Base-by-base conservation (phyloP, 441 rosid species). In the Populus hybrid region DNA sequence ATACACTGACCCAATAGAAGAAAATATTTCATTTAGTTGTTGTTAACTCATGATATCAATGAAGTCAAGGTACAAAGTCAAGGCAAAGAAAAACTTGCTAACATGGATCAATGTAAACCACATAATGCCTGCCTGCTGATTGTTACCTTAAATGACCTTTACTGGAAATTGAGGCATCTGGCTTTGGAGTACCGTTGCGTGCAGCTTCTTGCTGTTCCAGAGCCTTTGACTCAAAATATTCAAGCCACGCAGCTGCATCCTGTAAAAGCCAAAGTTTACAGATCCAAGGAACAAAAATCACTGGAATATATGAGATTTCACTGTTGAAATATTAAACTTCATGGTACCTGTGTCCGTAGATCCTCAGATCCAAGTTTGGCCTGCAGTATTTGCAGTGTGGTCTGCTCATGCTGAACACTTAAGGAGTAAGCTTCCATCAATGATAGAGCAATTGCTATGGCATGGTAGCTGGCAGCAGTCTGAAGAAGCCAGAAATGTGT, bases 381-480 rank as follows among this genome's bases (percentile, higher is more conserved):
- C 74, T 83, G 80, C 76, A 89, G 88, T 83, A 91, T 91, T 76
- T 82, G 87, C 42, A 89, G 87, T 45, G 95, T 89, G 68, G 95
- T 91, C 79, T 87, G 92, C 79, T 89, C 93, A 70, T 91, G 93
- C 78, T 89, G 93, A 74, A 91, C 90, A 16, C 95, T 91, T 64
- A 88, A 81, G 64, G 95, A 88, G 81, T 87, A 89, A 40, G 93
- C 92, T 83, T 90, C 95, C 95, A 90, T 90, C 85, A 88, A 80
- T 3, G 91, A 89, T 67, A 91, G 92, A 63, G 95, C 95, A 76
- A 91, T 90, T 66, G 95, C 95, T 76, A 90, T 89, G 50, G 95
- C 93, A 84, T 91, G 95, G 79, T 88, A 91, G 85, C 93, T 88
- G 72, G 92, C 92, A 74, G 95, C 91, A 38, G 93, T 90, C 92